phyloP scores from a whole-genome alignment of 495 filamentous ascomycete genomes.

The Penicillium taxi region DNA sequence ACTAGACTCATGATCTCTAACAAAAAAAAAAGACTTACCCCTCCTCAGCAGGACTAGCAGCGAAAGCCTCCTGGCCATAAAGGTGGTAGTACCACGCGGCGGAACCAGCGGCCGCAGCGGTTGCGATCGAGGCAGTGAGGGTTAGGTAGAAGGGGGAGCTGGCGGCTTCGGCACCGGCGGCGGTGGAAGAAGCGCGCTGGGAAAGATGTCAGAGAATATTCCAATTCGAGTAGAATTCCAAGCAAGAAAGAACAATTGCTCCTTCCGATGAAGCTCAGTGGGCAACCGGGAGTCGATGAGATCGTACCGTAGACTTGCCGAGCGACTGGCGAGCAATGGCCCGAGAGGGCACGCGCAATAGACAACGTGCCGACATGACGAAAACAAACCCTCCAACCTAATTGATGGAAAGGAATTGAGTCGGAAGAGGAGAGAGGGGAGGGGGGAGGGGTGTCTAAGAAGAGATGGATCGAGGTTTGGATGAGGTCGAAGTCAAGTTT shows the following conservation, averaged over 20 bases:
- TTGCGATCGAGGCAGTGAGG: slow-evolving; percentile 73
- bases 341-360: slow-evolving; percentile 70
- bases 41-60: slow-evolving; percentile 91
- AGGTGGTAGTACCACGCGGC: slow-evolving; percentile 94
- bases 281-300: slow-evolving; percentile 16
- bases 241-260: slow-evolving; percentile 24
- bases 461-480: slow-evolving; percentile 33
- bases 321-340: slow-evolving; percentile 52
- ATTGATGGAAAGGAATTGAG: slow-evolving; percentile 27
- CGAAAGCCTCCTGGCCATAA: slow-evolving; percentile 78
- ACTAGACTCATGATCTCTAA: slow-evolving; percentile 9
- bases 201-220: slow-evolving; percentile 19
- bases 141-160: slow-evolving; percentile 56
- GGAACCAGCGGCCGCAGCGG: slow-evolving; percentile 74
- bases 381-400: slow-evolving; percentile 37
- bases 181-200: slow-evolving; percentile 41
- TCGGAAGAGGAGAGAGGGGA: slow-evolving; percentile 25
- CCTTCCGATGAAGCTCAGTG: slow-evolving; percentile 25
- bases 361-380: slow-evolving; percentile 79
- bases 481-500: slow-evolving; percentile 39
- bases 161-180: slow-evolving; percentile 41
- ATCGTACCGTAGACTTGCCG: slow-evolving; percentile 45
- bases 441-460: slow-evolving; percentile 25
- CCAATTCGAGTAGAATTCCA: neutral
- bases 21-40: slow-evolving; percentile 58